Conservation (phyloP, 257 asterid species). For the Cruciata laevipes region DNA sequence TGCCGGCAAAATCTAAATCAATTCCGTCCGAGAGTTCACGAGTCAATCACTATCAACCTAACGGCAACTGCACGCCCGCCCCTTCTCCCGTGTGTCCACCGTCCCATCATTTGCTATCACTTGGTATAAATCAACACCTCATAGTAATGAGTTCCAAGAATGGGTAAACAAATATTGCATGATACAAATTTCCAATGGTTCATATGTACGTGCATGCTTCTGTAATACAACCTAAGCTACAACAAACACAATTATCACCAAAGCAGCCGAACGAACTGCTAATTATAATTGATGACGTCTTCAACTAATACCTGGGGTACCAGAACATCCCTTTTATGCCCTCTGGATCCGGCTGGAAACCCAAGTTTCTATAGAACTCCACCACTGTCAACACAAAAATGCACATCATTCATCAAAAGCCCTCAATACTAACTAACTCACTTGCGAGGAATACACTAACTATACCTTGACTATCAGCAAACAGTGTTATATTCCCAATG, state of each 20-base stretch:
- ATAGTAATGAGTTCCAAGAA: too few species aligned
- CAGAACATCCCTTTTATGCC: conserved; percentile 99
- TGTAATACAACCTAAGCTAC: background rate
- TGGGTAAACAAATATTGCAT: too few species aligned
- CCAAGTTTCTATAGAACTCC: conserved; percentile 79
- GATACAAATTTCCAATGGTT: too few species aligned
- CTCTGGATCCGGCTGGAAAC: conserved; percentile 88
- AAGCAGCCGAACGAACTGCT: background rate
- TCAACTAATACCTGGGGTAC: conserved; percentile 66
- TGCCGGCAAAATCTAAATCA: too few species aligned
- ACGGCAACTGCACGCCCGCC: too few species aligned
- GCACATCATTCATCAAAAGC: background rate
- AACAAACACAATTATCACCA: background rate
- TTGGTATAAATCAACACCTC: too few species aligned
- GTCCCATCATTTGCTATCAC: too few species aligned
- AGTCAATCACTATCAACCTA: too few species aligned
- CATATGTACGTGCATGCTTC: background rate
- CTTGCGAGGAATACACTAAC: background rate
- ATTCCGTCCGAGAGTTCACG: too few species aligned
- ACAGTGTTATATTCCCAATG: conserved; percentile 85
- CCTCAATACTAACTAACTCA: background rate
- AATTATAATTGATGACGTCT: background rate
- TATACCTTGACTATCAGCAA: conserved; percentile 91
- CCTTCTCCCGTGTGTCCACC: too few species aligned
- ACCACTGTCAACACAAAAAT: conserved; percentile 53